Evolutionary conservation across 257 asterid species (phyloP).

Genomic region (Gynochthodes officinalis): DNA sequence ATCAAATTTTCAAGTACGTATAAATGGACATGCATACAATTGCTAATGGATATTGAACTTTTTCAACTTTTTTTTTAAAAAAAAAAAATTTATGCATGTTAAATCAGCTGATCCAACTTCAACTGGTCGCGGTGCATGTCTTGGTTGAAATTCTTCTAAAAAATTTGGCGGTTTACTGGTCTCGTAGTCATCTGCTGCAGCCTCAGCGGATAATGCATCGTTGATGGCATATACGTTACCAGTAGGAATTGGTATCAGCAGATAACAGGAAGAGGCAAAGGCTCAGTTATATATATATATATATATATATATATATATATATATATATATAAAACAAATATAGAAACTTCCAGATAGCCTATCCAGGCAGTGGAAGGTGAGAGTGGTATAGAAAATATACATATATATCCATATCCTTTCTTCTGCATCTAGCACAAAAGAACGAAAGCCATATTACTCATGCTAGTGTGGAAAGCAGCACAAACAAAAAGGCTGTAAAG

Average conservation of each 20-base stretch:
- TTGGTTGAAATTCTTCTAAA: slow-evolving; percentile 14
- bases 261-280: slow-evolving; percentile 1
- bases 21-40: no score
- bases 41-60: neutral
- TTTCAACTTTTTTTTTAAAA: no score
- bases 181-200: slow-evolving; percentile 92
- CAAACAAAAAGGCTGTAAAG: neutral
- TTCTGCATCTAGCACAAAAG: neutral
- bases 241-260: slow-evolving; percentile 78
- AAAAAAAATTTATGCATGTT: slow-evolving; percentile 15
- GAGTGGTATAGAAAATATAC: no score
- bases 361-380: no score
- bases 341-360: neutral
- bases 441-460: neutral
- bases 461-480: neutral
- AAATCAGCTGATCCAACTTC: no score
- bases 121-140: slow-evolving; percentile 12
- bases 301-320: no score
- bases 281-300: no score
- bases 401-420: no score
- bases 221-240: slow-evolving; percentile 80
- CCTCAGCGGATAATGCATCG: slow-evolving; percentile 82
- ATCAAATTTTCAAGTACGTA: no score
- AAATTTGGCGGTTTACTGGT: no score
- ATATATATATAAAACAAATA: no score